phyloP scores from a whole-genome alignment of 805 yeast genomes.

The Wickerhamiella shivajii region DNA sequence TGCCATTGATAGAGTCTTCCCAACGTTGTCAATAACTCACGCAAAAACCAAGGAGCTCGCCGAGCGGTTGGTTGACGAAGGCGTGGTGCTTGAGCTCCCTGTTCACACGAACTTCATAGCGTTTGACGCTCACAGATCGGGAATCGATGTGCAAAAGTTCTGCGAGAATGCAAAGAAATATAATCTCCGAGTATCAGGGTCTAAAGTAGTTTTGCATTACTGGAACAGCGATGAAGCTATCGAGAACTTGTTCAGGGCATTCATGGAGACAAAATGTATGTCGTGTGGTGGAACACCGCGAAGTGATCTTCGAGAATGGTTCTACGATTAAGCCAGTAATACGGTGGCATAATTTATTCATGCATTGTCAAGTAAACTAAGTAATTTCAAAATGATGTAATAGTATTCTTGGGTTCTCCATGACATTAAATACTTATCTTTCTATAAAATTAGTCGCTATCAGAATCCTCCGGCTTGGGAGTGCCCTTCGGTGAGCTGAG shows the following conservation, averaged over 20 bases:
- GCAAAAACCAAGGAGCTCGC: constrained; percentile 37
- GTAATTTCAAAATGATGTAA: no score
- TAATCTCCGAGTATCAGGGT: constrained; percentile 52
- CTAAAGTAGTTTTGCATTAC: constrained; percentile 69
- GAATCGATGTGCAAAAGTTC: constrained; percentile 43
- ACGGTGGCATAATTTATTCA: no score
- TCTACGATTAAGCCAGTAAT: no score
- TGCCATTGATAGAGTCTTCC: constrained; percentile 62
- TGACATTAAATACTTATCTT: neutral
- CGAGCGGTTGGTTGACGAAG: constrained; percentile 21
- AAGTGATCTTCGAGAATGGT: no score
- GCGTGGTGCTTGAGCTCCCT: constrained; percentile 53
- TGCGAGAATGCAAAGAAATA: constrained; percentile 41
- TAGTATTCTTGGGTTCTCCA: neutral
- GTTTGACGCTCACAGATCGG: constrained; percentile 41
- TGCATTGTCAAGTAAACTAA: no score
- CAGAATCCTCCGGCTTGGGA: constrained; percentile 86
- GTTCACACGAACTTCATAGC: constrained; percentile 76
- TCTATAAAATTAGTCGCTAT: constrained; percentile 51
- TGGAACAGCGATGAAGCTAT: constrained; percentile 43
- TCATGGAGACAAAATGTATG: neutral
- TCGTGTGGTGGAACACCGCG: no score
- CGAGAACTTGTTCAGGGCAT: constrained; percentile 21
- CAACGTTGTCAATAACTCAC: constrained; percentile 38
- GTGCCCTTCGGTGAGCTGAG: constrained; percentile 94